A percentile compares a stretch with the other conserved stretches of the same genome.
Evolutionary conservation across 805 yeast genomes (phyloP).

Genomic region (Sugiyamaella smithiae): DNA sequence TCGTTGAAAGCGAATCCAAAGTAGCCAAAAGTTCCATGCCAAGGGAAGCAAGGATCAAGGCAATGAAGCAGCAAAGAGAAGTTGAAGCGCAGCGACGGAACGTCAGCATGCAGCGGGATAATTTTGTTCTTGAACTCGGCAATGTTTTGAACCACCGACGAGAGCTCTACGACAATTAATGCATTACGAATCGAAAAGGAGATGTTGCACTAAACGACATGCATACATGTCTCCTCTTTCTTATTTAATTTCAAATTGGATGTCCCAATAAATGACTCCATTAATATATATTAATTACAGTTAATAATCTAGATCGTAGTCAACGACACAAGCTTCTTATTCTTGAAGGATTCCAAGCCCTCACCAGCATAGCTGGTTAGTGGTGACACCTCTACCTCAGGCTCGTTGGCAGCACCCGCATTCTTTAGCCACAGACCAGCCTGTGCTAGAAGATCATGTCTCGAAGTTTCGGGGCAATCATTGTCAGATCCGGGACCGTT

Average conservation of each 20-base stretch:
- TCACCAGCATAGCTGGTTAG: slow-evolving; percentile 72
- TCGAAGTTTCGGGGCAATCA: slow-evolving; percentile 85
- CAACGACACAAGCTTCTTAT: slow-evolving; percentile 10
- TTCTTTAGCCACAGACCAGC: slow-evolving; percentile 70
- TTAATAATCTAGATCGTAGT: slow-evolving; percentile 3
- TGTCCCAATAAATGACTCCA: background rate
- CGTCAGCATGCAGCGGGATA: slow-evolving; percentile 16
- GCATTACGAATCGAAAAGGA: background rate
- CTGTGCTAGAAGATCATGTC: slow-evolving; percentile 58
- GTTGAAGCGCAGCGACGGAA: slow-evolving; percentile 18
- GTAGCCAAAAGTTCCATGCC: slow-evolving; percentile 9
- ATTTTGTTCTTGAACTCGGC: slow-evolving; percentile 28
- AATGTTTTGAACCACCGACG: slow-evolving; percentile 21
- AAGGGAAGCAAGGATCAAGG: slow-evolving; percentile 24
- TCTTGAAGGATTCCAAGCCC: slow-evolving; percentile 45
- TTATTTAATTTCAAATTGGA: background rate
- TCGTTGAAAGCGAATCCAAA: slow-evolving; percentile 22
- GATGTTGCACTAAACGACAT: no score
- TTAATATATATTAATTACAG: no score
- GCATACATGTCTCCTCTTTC: no score
- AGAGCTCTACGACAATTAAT: background rate
- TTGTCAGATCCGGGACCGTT: slow-evolving; percentile 79
- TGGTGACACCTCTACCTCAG: slow-evolving; percentile 73
- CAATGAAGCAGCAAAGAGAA: slow-evolving; percentile 24
- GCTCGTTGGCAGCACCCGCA: slow-evolving; percentile 61